Conservation (phyloP, 139 green algal species). For the Chlorella vulgaris region DNA sequence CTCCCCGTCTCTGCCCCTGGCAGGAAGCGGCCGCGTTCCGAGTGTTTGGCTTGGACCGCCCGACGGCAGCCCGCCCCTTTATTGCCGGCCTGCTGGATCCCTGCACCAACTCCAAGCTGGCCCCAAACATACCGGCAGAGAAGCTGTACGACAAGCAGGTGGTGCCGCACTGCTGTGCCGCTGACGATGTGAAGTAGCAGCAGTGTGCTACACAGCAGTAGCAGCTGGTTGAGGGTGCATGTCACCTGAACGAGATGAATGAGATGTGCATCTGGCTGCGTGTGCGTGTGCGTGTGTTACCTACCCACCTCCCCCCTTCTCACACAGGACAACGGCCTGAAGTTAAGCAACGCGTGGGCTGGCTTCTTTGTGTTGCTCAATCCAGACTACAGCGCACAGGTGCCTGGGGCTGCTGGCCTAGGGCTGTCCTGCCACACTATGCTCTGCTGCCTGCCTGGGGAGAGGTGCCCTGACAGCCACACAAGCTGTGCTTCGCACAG, state of each 20-base stretch:
- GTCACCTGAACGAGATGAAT: too few species aligned
- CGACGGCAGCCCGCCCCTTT: conserved; percentile 60
- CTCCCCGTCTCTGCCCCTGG: too few species aligned
- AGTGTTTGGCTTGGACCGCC: conserved; percentile 59
- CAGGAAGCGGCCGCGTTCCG: conserved; percentile 49
- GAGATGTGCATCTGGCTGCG: too few species aligned
- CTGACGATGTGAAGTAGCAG: too few species aligned
- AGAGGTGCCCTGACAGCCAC: too few species aligned
- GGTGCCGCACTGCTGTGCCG: background rate
- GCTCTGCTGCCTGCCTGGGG: too few species aligned
- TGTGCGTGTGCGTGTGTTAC: background rate
- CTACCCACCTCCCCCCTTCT: background rate
- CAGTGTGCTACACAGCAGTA: too few species aligned
- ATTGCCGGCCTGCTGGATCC: conserved; percentile 82
- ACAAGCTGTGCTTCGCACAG: background rate
- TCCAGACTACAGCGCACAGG: conserved; percentile 72
- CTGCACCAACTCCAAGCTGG: conserved; percentile 79
- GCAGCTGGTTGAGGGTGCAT: too few species aligned
- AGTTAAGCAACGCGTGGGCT: conserved; percentile 73
- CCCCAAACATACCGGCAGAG: conserved; percentile 89
- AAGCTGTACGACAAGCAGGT: conserved; percentile 79
- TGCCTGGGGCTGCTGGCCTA: conserved; percentile 6
- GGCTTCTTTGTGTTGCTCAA: conserved; percentile 84
- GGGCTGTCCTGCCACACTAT: too few species aligned
- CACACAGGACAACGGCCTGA: conserved; percentile 73